Conservation (phyloP, 1,139 yeast genomes). For the Candida dubliniensis region DNA sequence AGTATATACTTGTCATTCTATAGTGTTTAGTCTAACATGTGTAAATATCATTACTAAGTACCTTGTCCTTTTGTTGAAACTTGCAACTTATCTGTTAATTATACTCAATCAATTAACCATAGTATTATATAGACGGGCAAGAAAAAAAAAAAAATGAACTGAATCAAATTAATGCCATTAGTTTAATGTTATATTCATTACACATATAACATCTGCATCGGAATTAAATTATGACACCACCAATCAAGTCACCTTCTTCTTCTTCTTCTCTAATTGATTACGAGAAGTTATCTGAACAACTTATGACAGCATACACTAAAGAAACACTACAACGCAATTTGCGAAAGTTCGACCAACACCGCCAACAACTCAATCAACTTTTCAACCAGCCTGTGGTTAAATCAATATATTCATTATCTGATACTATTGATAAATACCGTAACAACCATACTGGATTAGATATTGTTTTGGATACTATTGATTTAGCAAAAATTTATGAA, state of each 20-base stretch:
- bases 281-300: conserved; percentile 6
- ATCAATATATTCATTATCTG: conserved; percentile 6
- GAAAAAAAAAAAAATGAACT: too few relatives aligned
- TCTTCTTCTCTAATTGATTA: conserved; percentile 8
- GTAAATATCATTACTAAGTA: too few relatives aligned
- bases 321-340: conserved; percentile 5
- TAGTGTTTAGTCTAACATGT: too few relatives aligned
- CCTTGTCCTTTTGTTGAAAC: too few relatives aligned
- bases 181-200: too few relatives aligned
- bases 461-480: conserved; percentile 26
- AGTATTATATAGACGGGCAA: too few relatives aligned
- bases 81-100: too few relatives aligned
- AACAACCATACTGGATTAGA: conserved; percentile 8
- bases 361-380: background rate
- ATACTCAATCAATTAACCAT: too few relatives aligned
- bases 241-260: conserved; percentile 3
- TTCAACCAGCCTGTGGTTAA: conserved; percentile 8
- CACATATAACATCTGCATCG: too few relatives aligned
- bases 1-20: too few relatives aligned
- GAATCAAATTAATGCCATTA: too few relatives aligned
- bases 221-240: background rate
- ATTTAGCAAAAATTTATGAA: conserved; percentile 34
- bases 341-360: background rate
- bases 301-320: conserved; percentile 7
- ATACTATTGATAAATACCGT: conserved; percentile 9